Evolutionary conservation across 2,329 filamentous ascomycete genomes (phyloP).

Genomic region (Arthrobotrys sphaeroides): DNA sequence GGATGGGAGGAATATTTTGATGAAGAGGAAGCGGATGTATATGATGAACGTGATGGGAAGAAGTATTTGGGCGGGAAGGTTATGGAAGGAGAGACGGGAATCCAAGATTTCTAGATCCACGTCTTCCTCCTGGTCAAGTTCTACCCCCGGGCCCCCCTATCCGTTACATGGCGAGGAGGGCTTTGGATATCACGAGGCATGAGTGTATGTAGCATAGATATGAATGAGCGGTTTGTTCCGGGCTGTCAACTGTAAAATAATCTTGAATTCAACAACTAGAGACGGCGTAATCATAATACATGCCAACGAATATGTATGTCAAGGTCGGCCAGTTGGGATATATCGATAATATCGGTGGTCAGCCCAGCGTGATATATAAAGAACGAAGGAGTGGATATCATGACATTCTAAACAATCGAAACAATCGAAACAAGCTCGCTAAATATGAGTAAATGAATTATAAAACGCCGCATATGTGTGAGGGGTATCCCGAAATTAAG

Average conservation of each 20-base stretch:
- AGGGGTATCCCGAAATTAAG: slow-evolving; percentile 33
- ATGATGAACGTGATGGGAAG: slow-evolving; percentile 40
- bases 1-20: slow-evolving; percentile 51
- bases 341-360: no score
- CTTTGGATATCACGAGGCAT: background rate
- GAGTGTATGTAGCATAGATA: background rate
- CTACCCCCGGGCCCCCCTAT: no score
- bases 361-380: background rate
- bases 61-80: slow-evolving; percentile 38
- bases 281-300: no score
- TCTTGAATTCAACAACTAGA: no score
- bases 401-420: slow-evolving; percentile 22
- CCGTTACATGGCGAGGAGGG: no score
- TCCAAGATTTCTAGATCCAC: slow-evolving; percentile 45
- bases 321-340: no score
- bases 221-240: background rate
- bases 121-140: no score
- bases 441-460: slow-evolving; percentile 12
- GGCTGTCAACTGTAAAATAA: no score
- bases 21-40: slow-evolving; percentile 44
- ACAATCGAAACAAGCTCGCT: slow-evolving; percentile 17
- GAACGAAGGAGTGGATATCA: slow-evolving; percentile 4
- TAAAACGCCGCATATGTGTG: slow-evolving; percentile 30
- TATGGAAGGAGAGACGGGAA: slow-evolving; percentile 43
- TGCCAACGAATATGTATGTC: no score